Evolutionary conservation across 2,329 filamentous ascomycete genomes (phyloP), one percentile per base, ranked within the genome.

Genomic region (Aspergillus ochraceus): DNA sequence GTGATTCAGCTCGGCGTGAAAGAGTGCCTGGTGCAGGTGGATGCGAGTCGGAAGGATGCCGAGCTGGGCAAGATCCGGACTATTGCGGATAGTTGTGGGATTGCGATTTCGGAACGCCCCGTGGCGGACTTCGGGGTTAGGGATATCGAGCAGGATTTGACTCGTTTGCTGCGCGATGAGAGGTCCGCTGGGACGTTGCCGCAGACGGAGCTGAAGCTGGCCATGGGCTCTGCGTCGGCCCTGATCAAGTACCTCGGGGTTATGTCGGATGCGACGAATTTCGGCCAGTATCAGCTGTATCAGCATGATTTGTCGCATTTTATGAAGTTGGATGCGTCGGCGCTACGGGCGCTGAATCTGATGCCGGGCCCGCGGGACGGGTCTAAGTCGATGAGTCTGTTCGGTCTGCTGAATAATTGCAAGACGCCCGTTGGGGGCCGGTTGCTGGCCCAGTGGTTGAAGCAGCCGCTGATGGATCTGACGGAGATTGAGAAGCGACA

Each of bases 261-360:
- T 39, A 85, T 99, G 77, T 91, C 95, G 30, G 95, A 99, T 73
- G 81, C 91, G 1, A 92, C 91, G 58, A 99, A 99, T 76, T 98
- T 97, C 75, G 95, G 96, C 3, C 94, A 99, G 72, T 99, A 96
- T 72, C 91, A 94, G 74, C 85, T 99, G 17, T 99, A 98, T 72
- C 95, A 99, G 76, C 95, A 99, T 76, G 95, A 99, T 72, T 80
- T 99, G 49, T 89, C 93, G 2, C 93, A 99, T 70, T 99, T 92
- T 75, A 99, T 99, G 95, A 99, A 97, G 77, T 83, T 99, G 4
- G 95, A 99, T 76, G 92, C 96, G 0, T 92, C 95, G 1, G 95
- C 95, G 0, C 81, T 99, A 49, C 94, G 96, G 70, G 95, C 95
- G 0, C 83, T 99, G 56, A 99, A 99, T 70, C 84, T 99, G 42